Evolutionary conservation across 1,284 basidiomycete species (phyloP), one percentile per base, ranked within the genome.

Genomic region (Cystobasidium sp.): DNA sequence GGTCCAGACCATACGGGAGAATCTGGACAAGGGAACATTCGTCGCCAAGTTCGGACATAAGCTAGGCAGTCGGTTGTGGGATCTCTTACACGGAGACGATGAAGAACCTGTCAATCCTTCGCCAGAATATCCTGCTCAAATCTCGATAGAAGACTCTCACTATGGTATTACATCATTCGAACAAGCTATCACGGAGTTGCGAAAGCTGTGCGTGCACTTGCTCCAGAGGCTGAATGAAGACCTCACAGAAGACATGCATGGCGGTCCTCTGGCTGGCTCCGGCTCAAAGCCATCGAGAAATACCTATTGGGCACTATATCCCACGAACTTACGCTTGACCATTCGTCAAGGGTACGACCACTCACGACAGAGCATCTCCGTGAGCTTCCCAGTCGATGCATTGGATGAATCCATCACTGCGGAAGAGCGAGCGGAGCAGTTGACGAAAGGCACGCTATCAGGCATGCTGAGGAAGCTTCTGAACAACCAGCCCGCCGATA

Each of bases 91-190:
- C 47, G 83, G 81, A 3, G 44, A 68, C 0, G 83, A 83, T 74
- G 59, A 73, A 0, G 79, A 81, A 47, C 78, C 81, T 0, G 82
- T 83, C 31, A 64, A 78, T 1, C 78, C 80, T 3, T 79, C 81
- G 1, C 80, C 82, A 0, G 80, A 80, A 37, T 82, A 78, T 59
- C 82, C 83, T 2, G 70, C 77, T 0, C 82, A 82, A 68, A 80
- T 83, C 47, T 80, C 79, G 39, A 80, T 82, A 22, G 83, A 83
- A 66, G 82, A 83, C 68, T 81, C 80, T 2, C 67, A 81, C 78
- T 56, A 62, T 39, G 70, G 70, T 20, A 58, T 73, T n/a, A 46
- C 62, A n/a, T 47, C 22, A 14, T 67, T 72, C 31, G 75, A 76
- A 9, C 76, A 78, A 52, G 55, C 79, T 9, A 66, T 75, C 0